A percentile compares a stretch with the other conserved stretches of the same genome.
phyloP scores from a whole-genome alignment of 2,329 filamentous ascomycete species.

The Talaromyces sp. region DNA sequence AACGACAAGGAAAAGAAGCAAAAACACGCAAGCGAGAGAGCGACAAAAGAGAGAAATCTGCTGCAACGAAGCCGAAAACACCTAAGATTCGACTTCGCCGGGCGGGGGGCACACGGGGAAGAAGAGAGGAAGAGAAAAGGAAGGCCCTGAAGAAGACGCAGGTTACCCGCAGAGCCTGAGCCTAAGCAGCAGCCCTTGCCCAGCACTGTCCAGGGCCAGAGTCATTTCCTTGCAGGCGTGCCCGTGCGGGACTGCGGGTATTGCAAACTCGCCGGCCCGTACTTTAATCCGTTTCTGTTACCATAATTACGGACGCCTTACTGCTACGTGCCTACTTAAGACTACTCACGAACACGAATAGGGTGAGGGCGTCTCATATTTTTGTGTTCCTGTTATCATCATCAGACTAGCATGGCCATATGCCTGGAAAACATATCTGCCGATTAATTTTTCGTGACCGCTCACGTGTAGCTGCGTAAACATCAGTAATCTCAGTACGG shows the following conservation, averaged over 20 bases:
- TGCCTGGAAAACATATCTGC: too few species aligned
- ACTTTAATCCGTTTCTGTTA: background rate
- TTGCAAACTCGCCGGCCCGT: background rate
- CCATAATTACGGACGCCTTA: background rate
- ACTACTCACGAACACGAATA: background rate
- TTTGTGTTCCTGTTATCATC: background rate
- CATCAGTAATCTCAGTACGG: background rate
- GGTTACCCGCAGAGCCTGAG: background rate
- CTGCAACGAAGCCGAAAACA: conserved; percentile 11
- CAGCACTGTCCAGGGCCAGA: background rate
- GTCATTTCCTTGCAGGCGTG: background rate
- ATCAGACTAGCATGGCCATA: background rate
- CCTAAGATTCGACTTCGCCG: conserved; percentile 19
- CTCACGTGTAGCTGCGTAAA: background rate
- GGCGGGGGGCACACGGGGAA: conserved; percentile 28
- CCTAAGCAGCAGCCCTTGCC: background rate
- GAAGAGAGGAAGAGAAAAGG: conserved; percentile 20
- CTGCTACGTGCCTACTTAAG: too few species aligned
- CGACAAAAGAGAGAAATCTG: conserved; percentile 10
- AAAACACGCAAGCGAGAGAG: background rate
- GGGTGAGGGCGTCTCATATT: background rate
- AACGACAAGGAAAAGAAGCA: background rate
- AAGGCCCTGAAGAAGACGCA: conserved; percentile 12
- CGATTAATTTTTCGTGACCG: background rate
- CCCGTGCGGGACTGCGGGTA: background rate